Conservation (phyloP, 148 eudicot species). For the Vaccinium macrocarpon region DNA sequence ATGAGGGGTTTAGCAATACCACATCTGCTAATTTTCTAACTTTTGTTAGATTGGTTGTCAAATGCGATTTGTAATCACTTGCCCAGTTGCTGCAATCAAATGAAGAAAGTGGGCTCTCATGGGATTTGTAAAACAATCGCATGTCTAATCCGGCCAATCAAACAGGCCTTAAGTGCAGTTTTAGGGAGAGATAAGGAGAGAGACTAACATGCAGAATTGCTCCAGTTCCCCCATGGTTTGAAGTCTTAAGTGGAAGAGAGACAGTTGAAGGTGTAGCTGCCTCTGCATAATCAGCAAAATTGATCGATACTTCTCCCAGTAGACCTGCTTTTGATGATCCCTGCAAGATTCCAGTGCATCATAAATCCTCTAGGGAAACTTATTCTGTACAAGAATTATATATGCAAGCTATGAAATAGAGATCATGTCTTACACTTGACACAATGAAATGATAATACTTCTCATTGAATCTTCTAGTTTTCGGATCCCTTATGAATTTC, state of each 20-base stretch:
- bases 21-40: not conserved
- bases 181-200: not conserved
- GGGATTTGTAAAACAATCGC: too few relatives aligned
- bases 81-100: not conserved
- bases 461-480: conserved; percentile 67
- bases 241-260: conserved; percentile 59
- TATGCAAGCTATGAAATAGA: not conserved
- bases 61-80: not conserved
- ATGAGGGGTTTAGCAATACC: not conserved
- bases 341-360: conserved; percentile 35
- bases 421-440: conserved; percentile 52
- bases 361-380: not conserved
- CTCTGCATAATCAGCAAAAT: conserved; percentile 73
- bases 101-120: too few relatives aligned
- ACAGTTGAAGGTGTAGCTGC: conserved; percentile 51
- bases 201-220: not conserved
- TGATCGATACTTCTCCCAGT: conserved; percentile 67
- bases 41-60: not conserved
- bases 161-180: not conserved
- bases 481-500: conserved; percentile 61
- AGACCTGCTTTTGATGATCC: conserved; percentile 81
- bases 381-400: not conserved
- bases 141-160: not conserved
- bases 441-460: conserved; percentile 70
- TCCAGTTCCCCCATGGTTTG: conserved; percentile 35